These are phyloP conservation scores for Globisporangium recalcitrans DNA, from an alignment of 352 stramenopile genomes.

Conservation along the genomic window DNA sequence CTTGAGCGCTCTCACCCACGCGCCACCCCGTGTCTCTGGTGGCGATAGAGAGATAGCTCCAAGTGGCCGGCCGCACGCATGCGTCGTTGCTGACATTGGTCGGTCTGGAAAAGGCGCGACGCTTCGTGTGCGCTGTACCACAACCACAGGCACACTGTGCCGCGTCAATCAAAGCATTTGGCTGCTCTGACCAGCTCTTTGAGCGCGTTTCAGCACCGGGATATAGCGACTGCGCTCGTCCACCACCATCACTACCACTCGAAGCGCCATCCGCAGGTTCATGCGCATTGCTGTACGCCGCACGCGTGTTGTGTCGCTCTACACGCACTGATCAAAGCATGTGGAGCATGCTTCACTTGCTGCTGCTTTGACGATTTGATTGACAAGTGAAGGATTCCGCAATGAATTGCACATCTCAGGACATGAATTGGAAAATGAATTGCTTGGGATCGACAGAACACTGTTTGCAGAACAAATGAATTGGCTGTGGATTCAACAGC, in stretches of 20 bases:
- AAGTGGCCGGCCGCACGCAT: not conserved
- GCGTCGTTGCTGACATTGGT: not conserved
- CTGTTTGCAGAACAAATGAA: too few relatives aligned
- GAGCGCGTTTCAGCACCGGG: not conserved
- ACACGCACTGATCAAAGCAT: too few relatives aligned
- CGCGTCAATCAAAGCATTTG: not conserved
- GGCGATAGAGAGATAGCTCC: not conserved
- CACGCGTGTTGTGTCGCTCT: not conserved
- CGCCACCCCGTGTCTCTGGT: not conserved
- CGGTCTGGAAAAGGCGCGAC: conserved; percentile 5
- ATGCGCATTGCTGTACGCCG: not conserved
- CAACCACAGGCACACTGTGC: not conserved
- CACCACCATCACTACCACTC: too few relatives aligned
- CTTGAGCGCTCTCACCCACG: too few relatives aligned
- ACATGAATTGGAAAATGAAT: too few relatives aligned
- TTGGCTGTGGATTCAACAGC: too few relatives aligned
- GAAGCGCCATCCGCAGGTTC: not conserved
- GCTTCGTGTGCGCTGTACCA: not conserved
- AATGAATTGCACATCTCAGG: too few relatives aligned
- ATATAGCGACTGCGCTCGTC: not conserved
- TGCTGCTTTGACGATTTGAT: too few relatives aligned
- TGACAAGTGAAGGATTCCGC: too few relatives aligned
- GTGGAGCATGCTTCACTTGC: too few relatives aligned
- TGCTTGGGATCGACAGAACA: too few relatives aligned
- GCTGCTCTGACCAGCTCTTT: not conserved